phyloP scores from a whole-genome alignment of 352 stramenopile species.

The Discostella stelligera region DNA sequence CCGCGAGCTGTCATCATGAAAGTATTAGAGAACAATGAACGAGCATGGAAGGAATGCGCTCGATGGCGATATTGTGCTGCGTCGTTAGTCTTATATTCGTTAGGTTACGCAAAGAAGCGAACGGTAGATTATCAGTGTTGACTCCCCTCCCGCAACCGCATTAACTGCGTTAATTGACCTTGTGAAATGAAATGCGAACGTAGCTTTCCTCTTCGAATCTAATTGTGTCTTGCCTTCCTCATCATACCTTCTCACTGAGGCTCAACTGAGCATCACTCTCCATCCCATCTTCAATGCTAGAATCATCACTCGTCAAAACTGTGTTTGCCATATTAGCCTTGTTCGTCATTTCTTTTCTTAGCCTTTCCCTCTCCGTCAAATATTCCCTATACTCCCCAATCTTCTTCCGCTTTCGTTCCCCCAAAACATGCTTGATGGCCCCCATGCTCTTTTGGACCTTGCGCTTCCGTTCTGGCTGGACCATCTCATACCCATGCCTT shows the following conservation, averaged over 20 bases:
- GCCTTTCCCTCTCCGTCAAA: conserved; percentile 33
- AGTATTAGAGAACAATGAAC: conserved; percentile 36
- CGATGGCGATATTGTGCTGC: conserved; percentile 49
- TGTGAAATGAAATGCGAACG: conserved; percentile 1
- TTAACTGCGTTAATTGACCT: background rate
- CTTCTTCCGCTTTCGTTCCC: conserved; percentile 75
- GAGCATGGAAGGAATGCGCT: conserved; percentile 56
- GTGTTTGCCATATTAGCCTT: conserved; percentile 5
- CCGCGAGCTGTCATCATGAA: conserved; percentile 30
- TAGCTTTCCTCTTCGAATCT: background rate
- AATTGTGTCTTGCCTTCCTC: background rate
- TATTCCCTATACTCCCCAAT: conserved; percentile 50
- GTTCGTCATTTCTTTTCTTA: conserved; percentile 23
- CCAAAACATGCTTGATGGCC: conserved; percentile 77
- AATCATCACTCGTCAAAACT: conserved; percentile 11
- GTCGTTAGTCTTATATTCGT: conserved; percentile 33
- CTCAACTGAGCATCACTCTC: conserved; percentile 34
- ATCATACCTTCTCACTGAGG: conserved; percentile 20
- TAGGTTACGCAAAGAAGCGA: conserved; percentile 16
- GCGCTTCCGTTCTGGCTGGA: conserved; percentile 66
- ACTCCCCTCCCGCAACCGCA: background rate
- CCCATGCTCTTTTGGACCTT: conserved; percentile 81
- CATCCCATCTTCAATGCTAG: conserved; percentile 41
- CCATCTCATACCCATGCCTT: conserved; percentile 62
- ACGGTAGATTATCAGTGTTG: conserved; percentile 5